These are phyloP conservation scores for Flammula alnicola DNA, from an alignment of 1,284 basidiomycete genomes.

Conservation along the genomic window DNA sequence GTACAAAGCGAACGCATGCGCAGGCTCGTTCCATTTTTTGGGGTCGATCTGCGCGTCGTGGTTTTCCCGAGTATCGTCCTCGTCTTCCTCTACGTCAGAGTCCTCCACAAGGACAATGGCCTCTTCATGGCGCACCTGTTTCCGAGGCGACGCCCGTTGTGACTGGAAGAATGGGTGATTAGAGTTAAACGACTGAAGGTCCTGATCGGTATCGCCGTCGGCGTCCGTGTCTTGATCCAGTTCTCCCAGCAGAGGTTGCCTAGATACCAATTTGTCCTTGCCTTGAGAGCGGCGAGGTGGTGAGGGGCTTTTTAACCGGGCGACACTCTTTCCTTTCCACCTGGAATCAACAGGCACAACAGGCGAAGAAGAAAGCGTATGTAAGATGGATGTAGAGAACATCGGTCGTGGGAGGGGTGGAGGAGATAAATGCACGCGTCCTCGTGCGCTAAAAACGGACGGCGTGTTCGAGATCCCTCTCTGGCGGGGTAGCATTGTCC, in stretches of 20 bases:
- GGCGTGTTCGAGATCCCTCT: slow-evolving; percentile 63
- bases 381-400: slow-evolving; percentile 24
- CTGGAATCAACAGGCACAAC: background rate
- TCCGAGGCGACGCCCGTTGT: slow-evolving; percentile 1
- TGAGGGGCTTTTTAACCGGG: no score
- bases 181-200: slow-evolving; percentile 26
- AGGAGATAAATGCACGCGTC: slow-evolving; percentile 42
- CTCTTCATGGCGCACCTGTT: slow-evolving; percentile 10
- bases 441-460: slow-evolving; percentile 58
- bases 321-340: background rate
- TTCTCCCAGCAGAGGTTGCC: background rate
- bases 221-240: slow-evolving; percentile 22
- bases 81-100: slow-evolving; percentile 25
- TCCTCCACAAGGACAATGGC: slow-evolving; percentile 18
- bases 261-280: no score
- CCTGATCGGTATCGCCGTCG: slow-evolving; percentile 28
- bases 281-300: no score
- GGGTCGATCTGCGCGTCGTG: slow-evolving; percentile 7
- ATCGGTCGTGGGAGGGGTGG: slow-evolving; percentile 34
- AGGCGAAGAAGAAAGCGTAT: slow-evolving; percentile 20
- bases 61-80: slow-evolving; percentile 10
- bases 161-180: slow-evolving; percentile 18
- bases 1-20: slow-evolving; percentile 33
- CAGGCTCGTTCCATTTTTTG: slow-evolving; percentile 31
- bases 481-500: slow-evolving; percentile 48